Conservation (phyloP, 108 stramenopile genomes). For the Cylindrotheca closterium region DNA sequence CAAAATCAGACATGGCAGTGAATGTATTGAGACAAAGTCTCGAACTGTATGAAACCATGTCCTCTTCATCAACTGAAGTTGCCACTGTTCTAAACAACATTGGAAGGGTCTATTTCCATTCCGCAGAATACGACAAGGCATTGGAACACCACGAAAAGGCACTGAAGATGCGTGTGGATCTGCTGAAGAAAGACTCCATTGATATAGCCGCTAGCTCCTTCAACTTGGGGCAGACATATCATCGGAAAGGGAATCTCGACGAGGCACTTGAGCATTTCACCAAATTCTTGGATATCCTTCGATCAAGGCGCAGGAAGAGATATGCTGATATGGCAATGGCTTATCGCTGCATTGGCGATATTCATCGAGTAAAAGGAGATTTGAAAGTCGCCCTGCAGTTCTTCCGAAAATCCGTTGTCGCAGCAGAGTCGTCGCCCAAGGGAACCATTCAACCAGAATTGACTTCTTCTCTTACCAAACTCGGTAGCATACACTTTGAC, state of each 20-base stretch:
- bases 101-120: conserved; percentile 52
- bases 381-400: conserved; percentile 34
- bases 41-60: conserved; percentile 23
- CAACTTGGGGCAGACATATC: conserved; percentile 59
- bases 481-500: conserved; percentile 63
- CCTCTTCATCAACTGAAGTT: conserved; percentile 20
- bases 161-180: conserved; percentile 32
- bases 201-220: conserved; percentile 66
- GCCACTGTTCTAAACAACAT: conserved; percentile 68
- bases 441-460: conserved; percentile 57
- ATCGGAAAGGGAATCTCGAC: conserved; percentile 40
- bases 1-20: conserved; percentile 28
- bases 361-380: conserved; percentile 43
- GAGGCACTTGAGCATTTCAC: conserved; percentile 50
- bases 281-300: conserved; percentile 43
- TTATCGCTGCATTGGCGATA: conserved; percentile 55
- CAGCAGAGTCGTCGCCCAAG: conserved; percentile 24
- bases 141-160: conserved; percentile 40
- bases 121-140: conserved; percentile 39
- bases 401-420: conserved; percentile 36
- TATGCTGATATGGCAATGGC: conserved; percentile 56
- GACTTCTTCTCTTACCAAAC: conserved; percentile 58
- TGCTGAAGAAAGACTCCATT: conserved; percentile 39
- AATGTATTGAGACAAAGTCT: conserved; percentile 31
- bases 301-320: conserved; percentile 19